Conservation (phyloP, 2,329 filamentous ascomycete species). For the Monilinia vaccinii-corymbosi region DNA sequence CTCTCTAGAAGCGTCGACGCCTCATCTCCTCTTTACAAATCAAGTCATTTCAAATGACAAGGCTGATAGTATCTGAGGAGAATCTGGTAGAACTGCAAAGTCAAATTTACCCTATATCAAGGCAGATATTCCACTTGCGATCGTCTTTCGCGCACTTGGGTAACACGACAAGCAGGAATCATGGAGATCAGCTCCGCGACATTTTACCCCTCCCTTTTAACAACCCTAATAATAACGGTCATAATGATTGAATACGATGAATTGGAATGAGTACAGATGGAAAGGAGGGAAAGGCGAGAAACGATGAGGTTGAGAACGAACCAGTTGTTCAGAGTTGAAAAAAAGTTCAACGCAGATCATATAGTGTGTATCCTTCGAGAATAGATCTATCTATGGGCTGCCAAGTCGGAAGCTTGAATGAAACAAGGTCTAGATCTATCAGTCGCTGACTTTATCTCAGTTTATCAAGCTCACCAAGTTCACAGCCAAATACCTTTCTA, state of each 20-base stretch:
- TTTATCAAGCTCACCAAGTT: background rate
- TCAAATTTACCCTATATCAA: conserved; percentile 91
- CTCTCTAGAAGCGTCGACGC: conserved; percentile 89
- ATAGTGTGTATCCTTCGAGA: no score
- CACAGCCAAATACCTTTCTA: no score
- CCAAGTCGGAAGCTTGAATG: background rate
- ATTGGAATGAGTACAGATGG: background rate
- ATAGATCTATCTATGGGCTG: no score
- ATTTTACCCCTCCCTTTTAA: background rate
- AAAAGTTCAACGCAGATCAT: no score
- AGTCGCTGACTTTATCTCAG: background rate
- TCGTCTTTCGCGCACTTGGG: conserved; percentile 91
- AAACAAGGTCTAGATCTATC: background rate
- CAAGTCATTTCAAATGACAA: conserved; percentile 84
- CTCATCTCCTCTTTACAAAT: conserved; percentile 89
- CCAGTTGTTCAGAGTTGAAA: no score
- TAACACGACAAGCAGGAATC: background rate
- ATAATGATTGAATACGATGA: background rate
- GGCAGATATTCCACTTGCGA: conserved; percentile 82
- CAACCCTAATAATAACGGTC: background rate
- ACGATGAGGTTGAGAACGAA: background rate
- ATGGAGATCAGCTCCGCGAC: background rate
- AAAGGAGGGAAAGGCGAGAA: background rate
- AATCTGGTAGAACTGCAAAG: conserved; percentile 80
- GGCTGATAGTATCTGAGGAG: conserved; percentile 68